phyloP scores from a whole-genome alignment of 768 basidiomycete genomes.

The Astraeus odoratus region DNA sequence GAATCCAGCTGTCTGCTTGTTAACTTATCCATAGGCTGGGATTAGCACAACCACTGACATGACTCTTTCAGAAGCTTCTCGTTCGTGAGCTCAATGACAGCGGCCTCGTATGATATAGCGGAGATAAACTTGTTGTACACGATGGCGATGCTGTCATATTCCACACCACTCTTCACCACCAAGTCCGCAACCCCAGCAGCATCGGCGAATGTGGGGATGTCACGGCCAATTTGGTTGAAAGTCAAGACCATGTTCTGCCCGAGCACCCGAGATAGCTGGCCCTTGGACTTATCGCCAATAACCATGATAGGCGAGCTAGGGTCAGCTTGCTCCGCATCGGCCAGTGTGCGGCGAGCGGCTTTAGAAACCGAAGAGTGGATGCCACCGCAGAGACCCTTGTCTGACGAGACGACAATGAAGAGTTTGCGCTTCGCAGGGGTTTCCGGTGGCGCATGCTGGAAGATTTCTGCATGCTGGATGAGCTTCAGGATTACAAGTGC shows the following conservation, averaged over 20 bases:
- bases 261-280: conserved; percentile 69
- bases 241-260: conserved; percentile 67
- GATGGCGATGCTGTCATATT: conserved; percentile 79
- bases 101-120: conserved; percentile 85
- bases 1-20: conserved; percentile 61
- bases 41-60: conserved; percentile 42
- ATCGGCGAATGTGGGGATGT: conserved; percentile 95
- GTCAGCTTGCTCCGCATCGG: conserved; percentile 42
- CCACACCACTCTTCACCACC: conserved; percentile 75
- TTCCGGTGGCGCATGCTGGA: conserved; percentile 68
- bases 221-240: conserved; percentile 97
- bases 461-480: conserved; percentile 60
- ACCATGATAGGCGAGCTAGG: conserved; percentile 69
- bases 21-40: neutral
- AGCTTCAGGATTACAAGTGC: neutral
- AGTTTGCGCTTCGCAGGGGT: conserved; percentile 70
- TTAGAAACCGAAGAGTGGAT: conserved; percentile 97
- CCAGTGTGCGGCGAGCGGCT: conserved; percentile 69
- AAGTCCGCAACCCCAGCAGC: conserved; percentile 92
- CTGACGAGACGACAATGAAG: conserved; percentile 91
- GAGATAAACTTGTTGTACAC: conserved; percentile 85
- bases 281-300: conserved; percentile 96
- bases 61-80: conserved; percentile 77
- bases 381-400: conserved; percentile 99
- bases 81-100: conserved; percentile 69